phyloP scores from a whole-genome alignment of 352 stramenopile genomes.

The Blastocystis sp. region DNA sequence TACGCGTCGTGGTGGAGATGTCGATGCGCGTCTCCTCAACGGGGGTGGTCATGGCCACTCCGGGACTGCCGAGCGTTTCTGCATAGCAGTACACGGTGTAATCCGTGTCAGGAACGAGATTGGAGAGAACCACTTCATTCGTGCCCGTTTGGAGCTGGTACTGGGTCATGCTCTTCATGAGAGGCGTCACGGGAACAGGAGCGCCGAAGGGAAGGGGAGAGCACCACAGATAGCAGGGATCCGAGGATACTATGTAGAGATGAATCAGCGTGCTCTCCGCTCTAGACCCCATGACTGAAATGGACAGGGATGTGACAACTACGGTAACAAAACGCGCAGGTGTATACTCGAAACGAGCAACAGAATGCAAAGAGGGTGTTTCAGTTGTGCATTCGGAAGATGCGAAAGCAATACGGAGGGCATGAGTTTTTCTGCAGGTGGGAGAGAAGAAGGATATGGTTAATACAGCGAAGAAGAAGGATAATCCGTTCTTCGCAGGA shows the following conservation, averaged over 20 bases:
- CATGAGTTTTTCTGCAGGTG: neutral
- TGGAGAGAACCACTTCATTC: slow-evolving; percentile 51
- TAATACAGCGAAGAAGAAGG: too few species aligned
- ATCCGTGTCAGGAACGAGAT: slow-evolving; percentile 45
- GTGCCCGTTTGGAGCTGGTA: slow-evolving; percentile 21
- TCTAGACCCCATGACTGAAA: slow-evolving; percentile 7
- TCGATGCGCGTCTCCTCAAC: slow-evolving; percentile 35
- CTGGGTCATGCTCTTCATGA: slow-evolving; percentile 52
- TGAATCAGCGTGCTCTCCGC: slow-evolving; percentile 41
- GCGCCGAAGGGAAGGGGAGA: slow-evolving; percentile 20
- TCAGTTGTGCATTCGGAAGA: neutral
- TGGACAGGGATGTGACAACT: neutral
- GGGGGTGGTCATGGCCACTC: neutral
- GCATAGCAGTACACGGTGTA: slow-evolving; percentile 56
- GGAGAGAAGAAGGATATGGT: too few species aligned
- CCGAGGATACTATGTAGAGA: slow-evolving; percentile 5
- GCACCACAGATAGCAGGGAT: slow-evolving; percentile 43
- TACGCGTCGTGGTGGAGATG: slow-evolving; percentile 19
- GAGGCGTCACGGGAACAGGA: neutral
- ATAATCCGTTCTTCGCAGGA: too few species aligned
- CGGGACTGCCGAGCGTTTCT: neutral
- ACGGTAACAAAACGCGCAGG: neutral
- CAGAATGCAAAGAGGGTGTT: neutral
- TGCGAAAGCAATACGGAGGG: neutral
- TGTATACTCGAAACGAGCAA: neutral